Evolutionary conservation across 495 filamentous ascomycete genomes (phyloP).

Genomic region (Tetracladium setigerum): DNA sequence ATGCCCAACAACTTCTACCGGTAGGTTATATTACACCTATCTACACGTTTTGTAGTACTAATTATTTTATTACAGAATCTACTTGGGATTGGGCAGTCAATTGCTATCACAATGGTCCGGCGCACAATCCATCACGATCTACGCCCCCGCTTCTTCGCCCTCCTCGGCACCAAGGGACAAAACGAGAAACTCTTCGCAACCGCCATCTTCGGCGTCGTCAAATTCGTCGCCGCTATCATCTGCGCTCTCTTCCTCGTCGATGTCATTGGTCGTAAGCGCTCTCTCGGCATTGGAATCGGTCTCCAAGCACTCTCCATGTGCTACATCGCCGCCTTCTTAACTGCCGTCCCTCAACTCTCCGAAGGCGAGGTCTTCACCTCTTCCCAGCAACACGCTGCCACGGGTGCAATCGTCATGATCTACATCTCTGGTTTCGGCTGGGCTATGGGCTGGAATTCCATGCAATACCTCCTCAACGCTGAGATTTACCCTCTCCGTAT

Average conservation of each 20-base stretch:
- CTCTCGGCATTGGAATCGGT: conserved; percentile 55
- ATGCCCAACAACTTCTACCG: conserved; percentile 52
- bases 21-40: no score
- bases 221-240: conserved; percentile 52
- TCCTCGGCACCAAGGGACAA: conserved; percentile 54
- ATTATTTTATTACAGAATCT: conserved; percentile 28
- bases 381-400: conserved; percentile 3
- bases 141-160: conserved; percentile 59
- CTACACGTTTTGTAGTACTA: no score
- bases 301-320: conserved; percentile 58
- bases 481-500: conserved; percentile 65
- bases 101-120: conserved; percentile 65
- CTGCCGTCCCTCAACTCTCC: conserved; percentile 34
- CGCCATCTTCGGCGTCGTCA: conserved; percentile 63
- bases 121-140: conserved; percentile 58
- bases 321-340: conserved; percentile 60
- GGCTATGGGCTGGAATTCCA: conserved; percentile 68
- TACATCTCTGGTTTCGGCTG: conserved; percentile 60
- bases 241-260: conserved; percentile 71
- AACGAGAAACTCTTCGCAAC: conserved; percentile 59
- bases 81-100: conserved; percentile 25
- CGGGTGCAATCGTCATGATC: conserved; percentile 57
- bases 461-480: conserved; percentile 69
- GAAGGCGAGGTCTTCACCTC: conserved; percentile 27
- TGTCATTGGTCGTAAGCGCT: conserved; percentile 63